Evolutionary conservation across 257 asterid species (phyloP).

Genomic region (Solanum chiquidenum): DNA sequence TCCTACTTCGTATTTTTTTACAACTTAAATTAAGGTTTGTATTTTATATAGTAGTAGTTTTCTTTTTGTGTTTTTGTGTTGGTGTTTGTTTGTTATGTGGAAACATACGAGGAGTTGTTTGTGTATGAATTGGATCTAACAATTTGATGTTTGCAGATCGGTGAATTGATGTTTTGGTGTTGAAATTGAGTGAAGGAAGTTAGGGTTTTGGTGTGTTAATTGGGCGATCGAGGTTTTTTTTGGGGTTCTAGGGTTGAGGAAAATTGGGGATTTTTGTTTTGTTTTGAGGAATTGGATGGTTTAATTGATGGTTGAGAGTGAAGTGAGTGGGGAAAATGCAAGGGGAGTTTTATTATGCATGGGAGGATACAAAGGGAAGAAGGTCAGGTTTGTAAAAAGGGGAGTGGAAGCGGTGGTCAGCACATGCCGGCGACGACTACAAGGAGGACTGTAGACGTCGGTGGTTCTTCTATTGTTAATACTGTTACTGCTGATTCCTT

Average conservation of each 20-base stretch:
- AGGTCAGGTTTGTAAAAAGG: constrained; percentile 10
- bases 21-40: neutral
- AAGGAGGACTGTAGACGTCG: constrained; percentile 18
- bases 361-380: constrained; percentile 19
- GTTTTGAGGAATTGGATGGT: neutral
- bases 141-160: neutral
- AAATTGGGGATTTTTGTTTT: neutral
- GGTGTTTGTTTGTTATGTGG: neutral
- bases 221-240: neutral
- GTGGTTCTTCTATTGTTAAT: constrained; percentile 3
- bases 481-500: constrained; percentile 14
- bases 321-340: constrained; percentile 20
- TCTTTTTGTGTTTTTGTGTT: neutral
- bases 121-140: neutral
- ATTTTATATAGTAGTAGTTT: neutral
- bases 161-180: neutral
- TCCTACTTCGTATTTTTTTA: neutral
- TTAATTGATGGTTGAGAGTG: constrained; percentile 21
- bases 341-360: constrained; percentile 23
- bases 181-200: neutral
- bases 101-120: neutral
- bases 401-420: constrained; percentile 8
- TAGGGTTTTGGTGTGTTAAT: neutral
- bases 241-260: neutral
- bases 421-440: constrained; percentile 29